These are phyloP conservation scores for Dactylellina haptotyla DNA, from an alignment of 2,329 filamentous ascomycete genomes.

Conservation along the genomic window DNA sequence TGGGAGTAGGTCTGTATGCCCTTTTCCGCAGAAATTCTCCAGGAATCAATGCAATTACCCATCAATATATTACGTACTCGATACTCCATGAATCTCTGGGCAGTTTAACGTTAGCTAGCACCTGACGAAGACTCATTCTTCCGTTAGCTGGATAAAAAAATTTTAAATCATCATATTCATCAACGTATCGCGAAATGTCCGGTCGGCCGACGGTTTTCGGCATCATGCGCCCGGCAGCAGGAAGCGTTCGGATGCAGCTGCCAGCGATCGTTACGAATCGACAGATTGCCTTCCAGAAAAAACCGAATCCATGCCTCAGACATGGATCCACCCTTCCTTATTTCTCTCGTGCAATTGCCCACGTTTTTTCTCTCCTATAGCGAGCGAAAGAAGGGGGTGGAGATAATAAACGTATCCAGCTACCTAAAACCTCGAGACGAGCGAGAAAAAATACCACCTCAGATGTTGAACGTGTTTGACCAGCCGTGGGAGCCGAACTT, in stretches of 20 bases:
- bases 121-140: too few relatives aligned
- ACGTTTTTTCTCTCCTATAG: background rate
- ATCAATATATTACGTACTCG: slow-evolving; percentile 1
- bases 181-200: slow-evolving; percentile 20
- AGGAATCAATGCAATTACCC: slow-evolving; percentile 1
- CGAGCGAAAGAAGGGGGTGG: too few relatives aligned
- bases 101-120: too few relatives aligned
- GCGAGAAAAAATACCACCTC: slow-evolving; percentile 6
- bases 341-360: background rate
- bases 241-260: slow-evolving; percentile 36
- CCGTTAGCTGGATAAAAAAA: background rate
- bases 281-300: slow-evolving; percentile 24
- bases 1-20: too few relatives aligned
- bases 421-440: slow-evolving; percentile 20
- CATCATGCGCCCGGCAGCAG: slow-evolving; percentile 24
- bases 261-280: slow-evolving; percentile 33
- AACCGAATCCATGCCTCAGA: background rate
- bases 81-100: background rate
- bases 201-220: slow-evolving; percentile 35
- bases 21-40: background rate
- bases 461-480: background rate
- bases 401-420: too few relatives aligned
- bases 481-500: slow-evolving; percentile 2
- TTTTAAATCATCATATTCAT: background rate
- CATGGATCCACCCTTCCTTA: background rate